phyloP scores from a whole-genome alignment of 192 early-diverging fungal species.

The Entomortierella parvispora region DNA sequence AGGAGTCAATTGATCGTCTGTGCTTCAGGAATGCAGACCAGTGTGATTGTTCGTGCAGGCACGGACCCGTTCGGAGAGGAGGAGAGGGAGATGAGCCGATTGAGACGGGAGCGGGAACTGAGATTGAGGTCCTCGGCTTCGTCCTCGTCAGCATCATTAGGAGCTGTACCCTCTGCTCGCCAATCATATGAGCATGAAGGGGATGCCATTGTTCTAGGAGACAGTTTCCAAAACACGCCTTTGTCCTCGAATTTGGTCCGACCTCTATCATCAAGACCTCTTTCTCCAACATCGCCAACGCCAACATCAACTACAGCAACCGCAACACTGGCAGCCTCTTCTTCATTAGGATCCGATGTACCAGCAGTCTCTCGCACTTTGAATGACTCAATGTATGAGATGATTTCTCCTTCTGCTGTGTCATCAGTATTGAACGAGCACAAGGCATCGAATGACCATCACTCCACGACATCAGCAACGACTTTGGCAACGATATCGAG shows the following conservation, averaged over 20 bases:
- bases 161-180: background rate
- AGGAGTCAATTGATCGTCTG: conserved; percentile 41
- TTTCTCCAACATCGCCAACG: conserved; percentile 4
- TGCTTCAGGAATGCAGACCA: conserved; percentile 44
- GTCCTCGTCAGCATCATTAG: conserved; percentile 18
- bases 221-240: conserved; percentile 12
- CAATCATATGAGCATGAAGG: background rate
- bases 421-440: conserved; percentile 5
- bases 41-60: conserved; percentile 34
- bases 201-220: conserved; percentile 33
- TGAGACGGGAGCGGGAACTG: conserved; percentile 25
- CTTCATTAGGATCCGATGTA: too few species aligned
- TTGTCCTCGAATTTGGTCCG: background rate
- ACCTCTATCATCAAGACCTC: conserved; percentile 7
- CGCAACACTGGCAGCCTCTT: background rate
- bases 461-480: background rate
- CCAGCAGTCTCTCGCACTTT: background rate
- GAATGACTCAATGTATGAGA: conserved; percentile 5
- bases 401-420: conserved; percentile 5
- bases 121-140: conserved; percentile 11
- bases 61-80: conserved; percentile 37
- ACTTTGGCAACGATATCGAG: background rate
- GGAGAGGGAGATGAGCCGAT: conserved; percentile 20
- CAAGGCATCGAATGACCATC: background rate
- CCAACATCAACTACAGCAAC: background rate